Evolutionary conservation across 2,329 filamentous ascomycete genomes (phyloP), one percentile per base, ranked within the genome.

Genomic region (Gyromitra esculenta): DNA sequence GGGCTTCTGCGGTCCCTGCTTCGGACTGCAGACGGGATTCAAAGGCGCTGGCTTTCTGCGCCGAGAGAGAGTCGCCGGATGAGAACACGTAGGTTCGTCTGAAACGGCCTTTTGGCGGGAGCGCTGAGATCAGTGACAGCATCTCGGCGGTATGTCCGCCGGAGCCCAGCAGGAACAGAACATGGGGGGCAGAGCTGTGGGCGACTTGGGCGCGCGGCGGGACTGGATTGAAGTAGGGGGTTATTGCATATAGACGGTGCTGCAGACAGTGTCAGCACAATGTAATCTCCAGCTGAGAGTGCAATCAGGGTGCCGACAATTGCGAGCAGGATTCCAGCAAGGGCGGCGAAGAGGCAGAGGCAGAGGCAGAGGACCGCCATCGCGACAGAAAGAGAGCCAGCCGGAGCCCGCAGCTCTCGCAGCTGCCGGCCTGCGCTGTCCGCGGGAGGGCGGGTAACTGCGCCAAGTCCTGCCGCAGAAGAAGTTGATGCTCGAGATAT

Each of bases 91-190:
- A 99, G 37, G 93, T 95, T 35, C 96, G 89, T 81, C 92, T 90
- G 4, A 84, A 86, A 82, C 84, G 90, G 84, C 81, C 83, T 82
- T 69, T 82, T 57, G 79, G 86, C 57, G 52, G 86, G 50, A 84
- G 84, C 74, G 85, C 86, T 80, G 86, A 85, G 80, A 99, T 89
- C 85, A 97, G 92, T 81, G 91, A 90, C 78, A 97, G 87, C 92
- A 99, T 97, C 84, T 99, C 96, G 62, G 93, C 91, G 0, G 96
- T 97, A 84, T 99, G 96, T 0, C 96, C 96, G 41, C 96, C 96
- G 1, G 92, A 96, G 67, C 96, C 96, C 31, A 98, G 91, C 35
- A 98, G 90, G 78, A 97, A 88, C 41, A 97, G 86, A 69, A 94
- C 86, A 83, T 94, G 89, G 2, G 50, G 72, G 8, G 5, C 86